A percentile compares a stretch with the other conserved stretches of the same genome.
phyloP scores from a whole-genome alignment of 768 basidiomycete genomes.

The Amanita pallidorosea region DNA sequence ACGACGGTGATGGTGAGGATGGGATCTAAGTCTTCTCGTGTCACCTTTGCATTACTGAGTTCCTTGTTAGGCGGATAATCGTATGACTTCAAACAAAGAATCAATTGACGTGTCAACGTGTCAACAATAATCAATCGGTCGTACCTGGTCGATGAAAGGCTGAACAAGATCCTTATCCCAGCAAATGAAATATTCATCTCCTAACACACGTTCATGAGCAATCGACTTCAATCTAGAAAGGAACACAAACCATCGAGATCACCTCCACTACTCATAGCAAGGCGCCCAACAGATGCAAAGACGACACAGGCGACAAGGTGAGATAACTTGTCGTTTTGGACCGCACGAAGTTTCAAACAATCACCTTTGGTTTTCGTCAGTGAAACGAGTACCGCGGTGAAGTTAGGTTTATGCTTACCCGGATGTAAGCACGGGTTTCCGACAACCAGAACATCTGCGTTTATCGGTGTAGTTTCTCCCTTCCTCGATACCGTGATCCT shows the following conservation, averaged over 20 bases:
- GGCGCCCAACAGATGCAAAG: slow-evolving; percentile 50
- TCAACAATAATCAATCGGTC: slow-evolving; percentile 2
- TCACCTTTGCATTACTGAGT: slow-evolving; percentile 31
- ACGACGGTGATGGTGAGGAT: too few species aligned
- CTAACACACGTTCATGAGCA: slow-evolving; percentile 15
- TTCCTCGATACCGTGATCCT: too few species aligned
- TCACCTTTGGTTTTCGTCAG: slow-evolving; percentile 29
- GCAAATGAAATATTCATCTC: slow-evolving; percentile 59
- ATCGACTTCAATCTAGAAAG: not conserved
- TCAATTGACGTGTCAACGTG: not conserved
- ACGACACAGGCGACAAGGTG: slow-evolving; percentile 62
- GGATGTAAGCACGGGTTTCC: slow-evolving; percentile 64
- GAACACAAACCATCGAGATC: slow-evolving; percentile 37
- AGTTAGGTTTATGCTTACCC: slow-evolving; percentile 20
- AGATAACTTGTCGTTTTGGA: slow-evolving; percentile 32
- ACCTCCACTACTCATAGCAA: slow-evolving; percentile 58
- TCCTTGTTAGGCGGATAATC: slow-evolving; percentile 59
- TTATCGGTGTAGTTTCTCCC: slow-evolving; percentile 22
- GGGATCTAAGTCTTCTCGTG: slow-evolving; percentile 46
- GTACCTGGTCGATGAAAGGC: slow-evolving; percentile 39
- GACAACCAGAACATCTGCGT: slow-evolving; percentile 53
- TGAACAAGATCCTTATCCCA: slow-evolving; percentile 62
- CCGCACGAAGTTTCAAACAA: slow-evolving; percentile 53
- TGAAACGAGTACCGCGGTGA: not conserved
- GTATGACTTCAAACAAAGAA: slow-evolving; percentile 35